Base-by-base conservation (phyloP, 2,329 filamentous ascomycete genomes). In the Pseudocercospora pini-densiflorae region DNA sequence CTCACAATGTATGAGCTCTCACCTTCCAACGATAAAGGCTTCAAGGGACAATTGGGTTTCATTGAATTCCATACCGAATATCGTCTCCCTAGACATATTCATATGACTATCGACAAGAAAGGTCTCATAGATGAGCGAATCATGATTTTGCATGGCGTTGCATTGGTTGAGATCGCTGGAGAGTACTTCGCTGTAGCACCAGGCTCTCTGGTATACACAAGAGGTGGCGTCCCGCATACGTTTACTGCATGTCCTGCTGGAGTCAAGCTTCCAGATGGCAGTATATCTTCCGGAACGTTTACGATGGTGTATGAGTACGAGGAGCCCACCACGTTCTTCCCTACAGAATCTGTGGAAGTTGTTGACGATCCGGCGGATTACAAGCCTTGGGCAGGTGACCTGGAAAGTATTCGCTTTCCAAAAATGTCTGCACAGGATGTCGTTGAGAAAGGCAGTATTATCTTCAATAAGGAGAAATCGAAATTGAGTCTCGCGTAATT, bases 271-370 rank as follows among this genome's bases (percentile, higher is more conserved):
- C 68, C 69, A 3, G 64, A 73, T 61, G 71, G 71, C 5, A 70
- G 12, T 21, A 63, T 72, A 14, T 70, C 65, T 16, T 63, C 43
- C 10, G 71, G 68, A 8, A 70, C 45, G 12, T 73, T 73, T 47
- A 72, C 68, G 3, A 70, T 71, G 72, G 63, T 73, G 14, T 73
- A 71, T 59, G 72, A 73, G 62, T 74, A 71, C 47, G 70, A 72
- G 40, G 68, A 70, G 49, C 61, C 66, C 9, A 71, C 72, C 21
- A 66, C 62, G 10, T 71, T 72, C 60, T 73, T 68, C 36, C 71
- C 68, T 3, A 71, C 69, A 3, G 55, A 19, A 9, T 72, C 68
- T 12, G 70, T 68, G 16, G 57, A 64, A 24, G 60, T 68, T 9
- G 65, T 69, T 1, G 53, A 29, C 10, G 29, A 70, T 49, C 58